Evolutionary conservation across 805 yeast genomes (phyloP).

Genomic region (Komagataella ulmi): DNA sequence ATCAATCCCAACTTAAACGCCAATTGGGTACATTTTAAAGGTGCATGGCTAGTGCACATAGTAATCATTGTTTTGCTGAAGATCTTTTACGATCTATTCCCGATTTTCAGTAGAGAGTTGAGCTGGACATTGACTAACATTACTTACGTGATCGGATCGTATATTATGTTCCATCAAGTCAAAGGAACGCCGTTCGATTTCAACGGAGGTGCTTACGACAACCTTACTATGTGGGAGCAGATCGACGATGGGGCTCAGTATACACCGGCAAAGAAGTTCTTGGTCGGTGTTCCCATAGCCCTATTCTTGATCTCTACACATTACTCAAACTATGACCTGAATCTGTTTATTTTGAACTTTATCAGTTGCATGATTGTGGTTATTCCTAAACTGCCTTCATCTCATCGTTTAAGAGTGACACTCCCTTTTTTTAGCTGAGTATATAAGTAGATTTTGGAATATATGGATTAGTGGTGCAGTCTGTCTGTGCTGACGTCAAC

Average conservation of each 20-base stretch:
- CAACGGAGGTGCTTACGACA: constrained; percentile 92
- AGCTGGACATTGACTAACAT: constrained; percentile 91
- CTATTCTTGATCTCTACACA: constrained; percentile 82
- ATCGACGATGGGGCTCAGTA: constrained; percentile 82
- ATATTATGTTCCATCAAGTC: constrained; percentile 91
- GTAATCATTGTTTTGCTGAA: constrained; percentile 69
- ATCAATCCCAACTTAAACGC: constrained; percentile 86
- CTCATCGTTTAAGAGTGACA: constrained; percentile 65
- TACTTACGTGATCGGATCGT: constrained; percentile 82
- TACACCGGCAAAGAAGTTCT: constrained; percentile 90
- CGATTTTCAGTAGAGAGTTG: constrained; percentile 71
- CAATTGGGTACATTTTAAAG: constrained; percentile 90
- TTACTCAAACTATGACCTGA: constrained; percentile 74
- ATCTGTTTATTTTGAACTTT: constrained; percentile 66
- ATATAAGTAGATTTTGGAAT: not conserved
- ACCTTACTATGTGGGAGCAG: constrained; percentile 98
- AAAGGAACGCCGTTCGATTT: constrained; percentile 97
- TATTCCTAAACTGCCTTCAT: constrained; percentile 78
- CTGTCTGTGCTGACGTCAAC: not conserved
- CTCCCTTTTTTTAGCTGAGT: constrained; percentile 23
- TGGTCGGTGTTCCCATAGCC: constrained; percentile 85
- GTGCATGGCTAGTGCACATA: constrained; percentile 91
- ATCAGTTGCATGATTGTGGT: constrained; percentile 78
- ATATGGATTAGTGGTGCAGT: not conserved
- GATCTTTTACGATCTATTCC: constrained; percentile 64